Base-by-base conservation (phyloP, 129 eudicot genomes). In the Flaveria brownii region DNA sequence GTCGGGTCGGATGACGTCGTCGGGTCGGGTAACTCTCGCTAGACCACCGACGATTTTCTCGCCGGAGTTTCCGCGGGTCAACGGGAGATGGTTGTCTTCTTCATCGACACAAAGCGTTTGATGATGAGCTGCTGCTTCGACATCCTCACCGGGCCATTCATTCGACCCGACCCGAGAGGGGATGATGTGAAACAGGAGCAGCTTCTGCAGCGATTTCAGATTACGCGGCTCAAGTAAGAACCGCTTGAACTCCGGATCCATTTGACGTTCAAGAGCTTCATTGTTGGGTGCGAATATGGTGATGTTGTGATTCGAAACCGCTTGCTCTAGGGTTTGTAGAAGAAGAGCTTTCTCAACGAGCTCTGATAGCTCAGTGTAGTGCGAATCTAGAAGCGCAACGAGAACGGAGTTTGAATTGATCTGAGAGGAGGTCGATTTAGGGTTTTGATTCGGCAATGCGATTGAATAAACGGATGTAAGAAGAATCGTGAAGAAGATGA, bases 261-360 rank as follows among this genome's bases (percentile, higher is more conserved):
- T 75, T 42, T 82, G 82, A 1, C 87, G 68, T 43, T 91, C 96
- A 36, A 93, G 74, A 20, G 97, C 98, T 75, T 91, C 96, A 70
- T 94, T 94, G 26, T 51, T 85, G 1, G 98, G 98, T 0, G 98
- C 98, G 16, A 94, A 94, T 39, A 94, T 91, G 65, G 98, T 94
- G 55, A 94, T 87, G 30, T 94, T 94, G 42, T 88, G 89, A 14
- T 68, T 69, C 0, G 88, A 73, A 3, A 94, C 96, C 0, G 97
- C 84, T 4, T 84, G 78, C 36, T 94, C 98, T 0, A 94, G 85
- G 3, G 89, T 82, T 16, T 88, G 96, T 11, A 94, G 36, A 1
- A 94, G 78, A 0, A 94, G 90, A 4, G 97, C 98, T 39, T 91
- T 94, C 67, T 94, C 98, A 1, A 94, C 91, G 5, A 94, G 90